Base-by-base conservation (phyloP, 2,329 filamentous ascomycete species). In the Ustulina deusta region DNA sequence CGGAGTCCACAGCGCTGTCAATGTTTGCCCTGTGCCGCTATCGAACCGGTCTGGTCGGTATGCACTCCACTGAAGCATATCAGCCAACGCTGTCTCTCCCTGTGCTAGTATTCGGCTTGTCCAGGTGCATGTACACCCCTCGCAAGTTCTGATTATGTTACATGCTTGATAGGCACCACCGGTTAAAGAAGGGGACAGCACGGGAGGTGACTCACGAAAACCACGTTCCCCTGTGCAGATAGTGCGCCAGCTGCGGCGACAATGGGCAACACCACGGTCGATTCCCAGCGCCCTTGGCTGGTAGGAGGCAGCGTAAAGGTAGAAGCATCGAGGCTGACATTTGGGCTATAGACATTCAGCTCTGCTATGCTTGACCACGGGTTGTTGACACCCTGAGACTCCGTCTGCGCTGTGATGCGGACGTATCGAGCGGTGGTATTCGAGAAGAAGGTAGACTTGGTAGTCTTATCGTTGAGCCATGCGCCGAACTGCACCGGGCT, bases 201-300 rank as follows among this genome's bases (percentile, higher is more conserved):
- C 15, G 22, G 17, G 29, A 15, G 13, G 7, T 27, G 3, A 62
- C 67, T 64, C 22, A 69, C 67, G 22, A 75, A 71, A 52, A 76
- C 59, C 6, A 77, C 65, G 27, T 74, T 71, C 5, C 76, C 75
- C 3, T 71, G 65, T 17, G 69, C 52, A n/a, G 73, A 73, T 27
- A 78, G 62, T 36, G 76, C 76, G 2, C 73, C 75, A 1, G 79
- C 75, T 15, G 76, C 79, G 11, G 79, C 77, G 0, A 81, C 77
- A 20, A 80, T 74, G 2, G 79, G 79, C 40, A 81, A 77, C 71
- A 79, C 73, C 29, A 81, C 66, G 0, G 79, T 81, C 4, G 72
- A 70, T 2, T 77, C 75, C 79, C 79, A 81, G 57, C 71, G 71
- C 7, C 79, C 79, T 7, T 68, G 63, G 32, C 71, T 69, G 0